These are phyloP conservation scores for Rhizoctonia solani DNA, from an alignment of 1,284 basidiomycete genomes.

Conservation along the genomic window DNA sequence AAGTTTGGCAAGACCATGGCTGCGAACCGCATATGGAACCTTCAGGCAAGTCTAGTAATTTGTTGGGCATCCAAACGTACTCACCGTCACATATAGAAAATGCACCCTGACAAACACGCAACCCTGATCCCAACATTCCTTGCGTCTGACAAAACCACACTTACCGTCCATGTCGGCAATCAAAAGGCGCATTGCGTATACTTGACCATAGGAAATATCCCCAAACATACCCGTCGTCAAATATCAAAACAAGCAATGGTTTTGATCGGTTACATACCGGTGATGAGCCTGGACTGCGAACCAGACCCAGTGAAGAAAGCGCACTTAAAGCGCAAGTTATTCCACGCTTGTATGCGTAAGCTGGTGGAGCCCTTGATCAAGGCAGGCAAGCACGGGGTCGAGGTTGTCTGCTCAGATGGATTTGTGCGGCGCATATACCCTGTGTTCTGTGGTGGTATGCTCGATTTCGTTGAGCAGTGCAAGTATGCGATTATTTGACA, in stretches of 20 bases:
- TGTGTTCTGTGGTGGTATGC: conserved; percentile 26
- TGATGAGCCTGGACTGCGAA: conserved; percentile 9
- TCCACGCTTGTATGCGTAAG: conserved; percentile 12
- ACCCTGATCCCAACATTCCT: conserved; percentile 24
- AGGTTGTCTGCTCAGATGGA: conserved; percentile 31
- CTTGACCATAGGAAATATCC: conserved; percentile 36
- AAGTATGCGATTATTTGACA: conserved; percentile 15
- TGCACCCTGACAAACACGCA: neutral
- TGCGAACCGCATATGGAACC: conserved; percentile 15
- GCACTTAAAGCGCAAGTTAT: neutral
- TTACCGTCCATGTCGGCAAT: conserved; percentile 29
- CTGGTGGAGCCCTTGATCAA: conserved; percentile 25
- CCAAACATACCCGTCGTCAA: conserved; percentile 25
- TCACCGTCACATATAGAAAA: conserved; percentile 12
- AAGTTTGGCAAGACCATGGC: too few species aligned
- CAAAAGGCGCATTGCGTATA: conserved; percentile 38
- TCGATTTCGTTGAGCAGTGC: conserved; percentile 38
- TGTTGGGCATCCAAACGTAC: neutral
- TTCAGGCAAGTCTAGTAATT: conserved; percentile 10
- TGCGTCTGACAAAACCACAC: conserved; percentile 35
- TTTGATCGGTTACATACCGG: conserved; percentile 33
- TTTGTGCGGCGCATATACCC: conserved; percentile 24
- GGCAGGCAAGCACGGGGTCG: neutral
- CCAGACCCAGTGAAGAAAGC: neutral
- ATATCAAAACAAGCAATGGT: conserved; percentile 24